Evolutionary conservation across 176 grass and related monocot species (phyloP), one percentile per base, ranked within the genome.

Genomic region (Alloteropsis semialata): DNA sequence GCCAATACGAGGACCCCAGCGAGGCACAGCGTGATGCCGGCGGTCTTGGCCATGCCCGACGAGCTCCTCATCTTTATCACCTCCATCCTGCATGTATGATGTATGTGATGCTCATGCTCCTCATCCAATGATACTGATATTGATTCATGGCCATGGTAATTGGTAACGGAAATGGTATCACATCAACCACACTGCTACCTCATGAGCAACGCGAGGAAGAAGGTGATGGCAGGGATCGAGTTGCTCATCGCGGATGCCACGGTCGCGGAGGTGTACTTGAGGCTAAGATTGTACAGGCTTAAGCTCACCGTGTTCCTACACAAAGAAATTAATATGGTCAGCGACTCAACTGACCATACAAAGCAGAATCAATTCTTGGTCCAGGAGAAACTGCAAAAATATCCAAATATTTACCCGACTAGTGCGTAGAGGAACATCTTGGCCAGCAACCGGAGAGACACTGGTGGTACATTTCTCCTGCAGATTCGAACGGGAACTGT

Each of bases 251-350:
- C 92, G 1, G 89, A 91, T 0, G 77, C 80, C 37, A 87, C 72
- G 0, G 89, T 91, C 8, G 87, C 89, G 7, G 92, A 89, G 9
- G 92, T 94, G 73, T 87, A 85, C 51, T 87, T 94, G 55, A 94
- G 63, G 32, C 92, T 90, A n/a, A 55, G 53, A 27, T 85, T 83
- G 51, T 74, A 69, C 60, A 84, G 6, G 67, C 81, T 81, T 15
- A 78, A 15, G 37, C 69, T 55, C 29, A 75, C 21, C 25, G 84
- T 81, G 51, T 81, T 65, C 63, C 89, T 91, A 49, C 28, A 72
- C n/a, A n/a, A n/a, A n/a, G n/a, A n/a, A n/a, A n/a, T n/a, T n/a
- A n/a, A n/a, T n/a, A n/a, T n/a, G n/a, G n/a, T n/a, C n/a, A n/a
- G n/a, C n/a, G n/a, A n/a, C n/a, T n/a, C n/a, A n/a, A n/a, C n/a